Evolutionary conservation across 208 protist genomes (phyloP).

Genomic region (Balamuthia mandrillaris): DNA sequence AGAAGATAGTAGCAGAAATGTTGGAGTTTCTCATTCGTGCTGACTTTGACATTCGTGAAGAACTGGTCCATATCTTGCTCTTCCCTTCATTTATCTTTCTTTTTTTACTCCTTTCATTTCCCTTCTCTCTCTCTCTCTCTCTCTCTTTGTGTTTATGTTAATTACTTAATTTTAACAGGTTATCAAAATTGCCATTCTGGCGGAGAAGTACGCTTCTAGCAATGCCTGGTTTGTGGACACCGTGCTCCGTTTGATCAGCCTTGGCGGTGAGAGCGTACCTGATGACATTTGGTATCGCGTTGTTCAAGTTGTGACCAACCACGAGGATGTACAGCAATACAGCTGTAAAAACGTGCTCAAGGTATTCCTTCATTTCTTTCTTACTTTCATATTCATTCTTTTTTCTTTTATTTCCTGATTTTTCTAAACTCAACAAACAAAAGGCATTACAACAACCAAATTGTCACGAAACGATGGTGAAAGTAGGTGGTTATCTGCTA

Average conservation of each 20-base stretch:
- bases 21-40: slow-evolving; percentile 71
- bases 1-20: slow-evolving; percentile 78
- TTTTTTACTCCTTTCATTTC: too few species aligned
- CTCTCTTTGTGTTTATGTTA: too few species aligned
- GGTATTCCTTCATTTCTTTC: neutral
- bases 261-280: slow-evolving; percentile 91
- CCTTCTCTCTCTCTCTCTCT: too few species aligned
- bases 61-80: slow-evolving; percentile 81
- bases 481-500: slow-evolving; percentile 85
- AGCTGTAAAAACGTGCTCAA: slow-evolving; percentile 75
- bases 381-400: neutral
- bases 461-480: slow-evolving; percentile 61
- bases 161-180: slow-evolving; percentile 57
- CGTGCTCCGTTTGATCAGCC: slow-evolving; percentile 88
- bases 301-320: slow-evolving; percentile 93
- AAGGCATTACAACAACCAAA: slow-evolving; percentile 38
- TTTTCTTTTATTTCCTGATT: slow-evolving; percentile 23
- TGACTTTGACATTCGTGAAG: slow-evolving; percentile 87
- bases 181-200: slow-evolving; percentile 91
- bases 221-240: slow-evolving; percentile 93
- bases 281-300: slow-evolving; percentile 86
- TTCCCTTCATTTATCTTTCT: neutral
- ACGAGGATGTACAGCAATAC: slow-evolving; percentile 91
- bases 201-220: slow-evolving; percentile 89
- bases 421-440: neutral